Conservation (phyloP, 805 yeast species). For the Saccharomycopsis sp. region DNA sequence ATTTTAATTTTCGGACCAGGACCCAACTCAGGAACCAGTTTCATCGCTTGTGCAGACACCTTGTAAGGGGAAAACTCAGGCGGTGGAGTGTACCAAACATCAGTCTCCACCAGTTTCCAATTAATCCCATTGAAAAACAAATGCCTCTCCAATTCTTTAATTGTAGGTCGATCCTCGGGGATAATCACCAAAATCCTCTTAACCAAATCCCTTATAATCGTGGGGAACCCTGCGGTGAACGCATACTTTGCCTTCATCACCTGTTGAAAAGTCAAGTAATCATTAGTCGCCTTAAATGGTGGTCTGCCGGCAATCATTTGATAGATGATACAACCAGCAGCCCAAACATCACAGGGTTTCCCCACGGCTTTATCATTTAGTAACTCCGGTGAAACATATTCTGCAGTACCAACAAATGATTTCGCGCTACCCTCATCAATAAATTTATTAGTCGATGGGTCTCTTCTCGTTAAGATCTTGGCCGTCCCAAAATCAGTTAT, state of each 20-base stretch:
- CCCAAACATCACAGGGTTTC: conserved; percentile 94
- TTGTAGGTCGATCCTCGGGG: conserved; percentile 56
- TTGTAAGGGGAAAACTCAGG: conserved; percentile 70
- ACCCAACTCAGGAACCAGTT: conserved; percentile 52
- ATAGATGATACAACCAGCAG: conserved; percentile 92
- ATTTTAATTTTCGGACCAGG: neutral
- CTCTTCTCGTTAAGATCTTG: conserved; percentile 47
- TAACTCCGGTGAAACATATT: conserved; percentile 76
- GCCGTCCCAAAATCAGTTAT: conserved; percentile 87
- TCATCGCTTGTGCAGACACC: conserved; percentile 71
- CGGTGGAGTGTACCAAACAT: conserved; percentile 52
- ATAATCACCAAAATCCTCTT: conserved; percentile 58
- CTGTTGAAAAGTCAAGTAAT: conserved; percentile 74
- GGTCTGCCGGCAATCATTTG: conserved; percentile 94
- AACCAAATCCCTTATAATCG: conserved; percentile 62
- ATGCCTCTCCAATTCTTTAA: conserved; percentile 53
- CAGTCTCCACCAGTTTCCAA: conserved; percentile 42
- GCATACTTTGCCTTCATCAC: conserved; percentile 76
- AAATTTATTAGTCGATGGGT: conserved; percentile 34
- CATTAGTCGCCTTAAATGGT: conserved; percentile 80
- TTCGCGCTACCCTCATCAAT: conserved; percentile 65
- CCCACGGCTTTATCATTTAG: conserved; percentile 76
- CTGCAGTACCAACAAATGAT: conserved; percentile 84
- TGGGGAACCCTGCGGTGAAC: conserved; percentile 79
- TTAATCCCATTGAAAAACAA: conserved; percentile 51